These are phyloP conservation scores for Cerioporus squamosus DNA, from an alignment of 1,284 basidiomycete species.

Conservation along the genomic window DNA sequence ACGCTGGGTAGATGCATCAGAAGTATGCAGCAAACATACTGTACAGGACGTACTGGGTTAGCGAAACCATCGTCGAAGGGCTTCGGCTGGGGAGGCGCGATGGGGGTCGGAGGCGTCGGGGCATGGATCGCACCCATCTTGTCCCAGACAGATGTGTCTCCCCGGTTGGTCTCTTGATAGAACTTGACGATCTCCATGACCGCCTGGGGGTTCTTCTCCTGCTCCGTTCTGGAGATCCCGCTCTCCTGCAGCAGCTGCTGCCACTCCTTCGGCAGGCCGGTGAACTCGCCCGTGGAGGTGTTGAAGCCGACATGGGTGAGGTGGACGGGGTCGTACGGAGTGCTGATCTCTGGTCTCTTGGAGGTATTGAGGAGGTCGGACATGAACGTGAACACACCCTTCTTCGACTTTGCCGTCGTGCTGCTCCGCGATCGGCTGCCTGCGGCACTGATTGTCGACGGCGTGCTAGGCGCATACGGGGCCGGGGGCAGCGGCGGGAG, in stretches of 20 bases:
- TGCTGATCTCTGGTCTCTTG: constrained; percentile 94
- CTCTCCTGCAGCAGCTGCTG: constrained; percentile 96
- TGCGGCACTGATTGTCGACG: constrained; percentile 32
- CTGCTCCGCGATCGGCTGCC: constrained; percentile 63
- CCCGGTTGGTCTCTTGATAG: constrained; percentile 86
- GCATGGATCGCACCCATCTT: constrained; percentile 68
- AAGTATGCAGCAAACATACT: constrained; percentile 8
- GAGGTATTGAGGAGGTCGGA: constrained; percentile 60
- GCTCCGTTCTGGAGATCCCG: constrained; percentile 93
- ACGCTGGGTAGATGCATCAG: constrained; percentile 39
- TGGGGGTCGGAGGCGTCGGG: constrained; percentile 25
- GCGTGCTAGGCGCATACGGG: constrained; percentile 30
- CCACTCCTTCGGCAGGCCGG: constrained; percentile 98
- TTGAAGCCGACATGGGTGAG: constrained; percentile 99
- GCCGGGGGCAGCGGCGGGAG: constrained; percentile 42
- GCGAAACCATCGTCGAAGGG: constrained; percentile 50
- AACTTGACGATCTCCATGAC: constrained; percentile 99
- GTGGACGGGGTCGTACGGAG: constrained; percentile 99
- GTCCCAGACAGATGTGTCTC: constrained; percentile 71
- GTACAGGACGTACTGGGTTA: constrained; percentile 50
- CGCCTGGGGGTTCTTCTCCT: constrained; percentile 97
- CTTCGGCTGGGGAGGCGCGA: constrained; percentile 21
- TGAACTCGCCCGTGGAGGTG: constrained; percentile 97
- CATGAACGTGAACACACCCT: constrained; percentile 78
- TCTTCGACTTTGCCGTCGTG: constrained; percentile 69